These are phyloP conservation scores for Cladosporium phlei DNA, from an alignment of 2,329 filamentous ascomycete genomes.

Conservation along the genomic window DNA sequence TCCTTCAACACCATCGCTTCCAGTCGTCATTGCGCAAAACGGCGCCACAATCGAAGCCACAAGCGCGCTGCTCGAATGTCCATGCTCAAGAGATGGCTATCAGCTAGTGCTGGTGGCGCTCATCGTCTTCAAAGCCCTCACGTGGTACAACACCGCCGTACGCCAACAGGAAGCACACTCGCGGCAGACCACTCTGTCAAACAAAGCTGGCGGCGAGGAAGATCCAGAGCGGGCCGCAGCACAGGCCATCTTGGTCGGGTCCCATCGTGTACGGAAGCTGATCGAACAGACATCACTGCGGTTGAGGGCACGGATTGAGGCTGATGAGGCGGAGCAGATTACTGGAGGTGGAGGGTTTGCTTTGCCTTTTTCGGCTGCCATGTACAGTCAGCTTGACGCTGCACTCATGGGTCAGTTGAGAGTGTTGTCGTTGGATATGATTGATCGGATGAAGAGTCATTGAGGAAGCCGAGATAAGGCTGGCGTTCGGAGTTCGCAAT, in stretches of 20 bases:
- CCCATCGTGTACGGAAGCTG: slow-evolving; percentile 33
- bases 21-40: slow-evolving; percentile 30
- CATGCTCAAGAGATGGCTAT: slow-evolving; percentile 33
- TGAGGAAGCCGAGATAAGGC: background rate
- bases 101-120: slow-evolving; percentile 32
- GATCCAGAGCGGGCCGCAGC: slow-evolving; percentile 26
- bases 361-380: background rate
- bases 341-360: background rate
- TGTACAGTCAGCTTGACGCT: slow-evolving; percentile 2
- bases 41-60: slow-evolving; percentile 29
- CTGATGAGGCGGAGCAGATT: background rate
- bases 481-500: background rate
- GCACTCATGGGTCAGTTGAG: background rate
- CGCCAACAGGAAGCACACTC: slow-evolving; percentile 13
- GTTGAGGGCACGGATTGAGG: background rate
- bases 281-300: slow-evolving; percentile 21
- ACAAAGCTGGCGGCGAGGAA: slow-evolving; percentile 20
- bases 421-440: background rate
- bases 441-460: slow-evolving; percentile 5
- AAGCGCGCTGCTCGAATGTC: slow-evolving; percentile 31
- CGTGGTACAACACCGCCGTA: slow-evolving; percentile 30
- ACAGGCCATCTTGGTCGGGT: slow-evolving; percentile 33
- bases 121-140: slow-evolving; percentile 34
- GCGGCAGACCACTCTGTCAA: background rate
- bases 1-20: background rate